Conservation (phyloP, 305 asterid genomes). For the Solanum aculeatissimum region DNA sequence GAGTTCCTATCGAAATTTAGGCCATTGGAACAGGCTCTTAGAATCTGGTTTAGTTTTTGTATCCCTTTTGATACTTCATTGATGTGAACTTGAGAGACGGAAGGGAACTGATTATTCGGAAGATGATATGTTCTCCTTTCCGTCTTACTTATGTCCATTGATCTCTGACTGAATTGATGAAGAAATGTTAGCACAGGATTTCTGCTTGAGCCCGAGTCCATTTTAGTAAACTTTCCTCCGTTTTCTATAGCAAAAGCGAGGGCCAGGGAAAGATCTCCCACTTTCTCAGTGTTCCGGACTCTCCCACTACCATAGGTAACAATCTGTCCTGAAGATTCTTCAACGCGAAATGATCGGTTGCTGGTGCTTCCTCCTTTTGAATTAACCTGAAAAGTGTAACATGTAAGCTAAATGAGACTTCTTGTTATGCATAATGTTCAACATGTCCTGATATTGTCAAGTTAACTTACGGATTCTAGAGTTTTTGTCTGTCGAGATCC, state of each 20-base stretch:
- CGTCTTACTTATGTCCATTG: constrained; percentile 30
- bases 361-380: constrained; percentile 11
- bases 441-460: background rate
- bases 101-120: constrained; percentile 26
- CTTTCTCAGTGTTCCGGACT: constrained; percentile 34
- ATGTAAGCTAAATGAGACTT: background rate
- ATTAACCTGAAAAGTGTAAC: constrained; percentile 16
- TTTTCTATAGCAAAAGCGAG: constrained; percentile 61
- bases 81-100: constrained; percentile 46
- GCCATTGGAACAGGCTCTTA: constrained; percentile 53
- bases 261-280: constrained; percentile 49
- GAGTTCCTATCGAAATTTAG: constrained; percentile 43
- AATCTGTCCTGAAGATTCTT: constrained; percentile 52
- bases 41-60: constrained; percentile 55
- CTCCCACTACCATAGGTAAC: constrained; percentile 34
- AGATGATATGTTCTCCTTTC: constrained; percentile 6
- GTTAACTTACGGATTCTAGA: constrained; percentile 28
- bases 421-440: background rate
- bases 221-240: constrained; percentile 40
- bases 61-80: constrained; percentile 65
- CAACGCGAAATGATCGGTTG: constrained; percentile 18
- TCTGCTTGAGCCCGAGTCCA: constrained; percentile 29
- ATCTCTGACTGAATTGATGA: constrained; percentile 52
- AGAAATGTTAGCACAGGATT: constrained; percentile 55
- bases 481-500: constrained; percentile 26